phyloP scores from a whole-genome alignment of 495 filamentous ascomycete genomes.

The Aspergillus leporis region DNA sequence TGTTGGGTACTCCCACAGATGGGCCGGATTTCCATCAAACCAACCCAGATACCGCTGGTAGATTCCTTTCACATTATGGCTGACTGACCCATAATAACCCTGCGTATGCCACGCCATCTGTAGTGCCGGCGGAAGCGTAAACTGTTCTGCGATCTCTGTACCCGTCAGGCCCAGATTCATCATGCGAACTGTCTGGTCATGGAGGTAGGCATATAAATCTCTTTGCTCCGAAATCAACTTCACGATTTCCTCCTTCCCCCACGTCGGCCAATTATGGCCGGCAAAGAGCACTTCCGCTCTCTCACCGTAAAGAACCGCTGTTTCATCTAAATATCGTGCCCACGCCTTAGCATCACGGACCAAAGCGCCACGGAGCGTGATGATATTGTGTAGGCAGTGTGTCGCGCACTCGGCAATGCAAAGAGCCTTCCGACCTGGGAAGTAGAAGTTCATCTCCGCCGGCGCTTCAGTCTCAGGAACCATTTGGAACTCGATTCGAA shows the following conservation, averaged over 20 bases:
- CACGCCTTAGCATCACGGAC: constrained; percentile 26
- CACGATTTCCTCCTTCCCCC: constrained; percentile 22
- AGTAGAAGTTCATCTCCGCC: constrained; percentile 28
- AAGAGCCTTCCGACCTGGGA: constrained; percentile 23
- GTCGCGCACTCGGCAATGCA: constrained; percentile 27
- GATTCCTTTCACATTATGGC: constrained; percentile 42
- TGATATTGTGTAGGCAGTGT: constrained; percentile 28
- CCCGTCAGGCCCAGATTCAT: constrained; percentile 31
- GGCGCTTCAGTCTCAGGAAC: constrained; percentile 26
- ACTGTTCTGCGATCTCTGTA: constrained; percentile 35
- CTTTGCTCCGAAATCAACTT: constrained; percentile 26
- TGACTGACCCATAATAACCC: constrained; percentile 38
- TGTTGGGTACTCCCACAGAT: constrained; percentile 38
- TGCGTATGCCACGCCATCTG: constrained; percentile 24
- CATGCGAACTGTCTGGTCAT: constrained; percentile 35
- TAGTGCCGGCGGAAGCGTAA: constrained; percentile 26
- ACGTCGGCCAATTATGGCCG: constrained; percentile 32
- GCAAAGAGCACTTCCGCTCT: constrained; percentile 23
- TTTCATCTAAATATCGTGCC: constrained; percentile 25
- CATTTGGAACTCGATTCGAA: constrained; percentile 28
- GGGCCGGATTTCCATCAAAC: constrained; percentile 39
- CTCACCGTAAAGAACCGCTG: constrained; percentile 17
- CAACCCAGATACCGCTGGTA: constrained; percentile 41
- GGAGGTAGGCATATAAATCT: constrained; percentile 37
- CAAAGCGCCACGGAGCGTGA: constrained; percentile 26